Evolutionary conservation across 495 filamentous ascomycete genomes (phyloP).

Genomic region (Penicilliopsis zonata): DNA sequence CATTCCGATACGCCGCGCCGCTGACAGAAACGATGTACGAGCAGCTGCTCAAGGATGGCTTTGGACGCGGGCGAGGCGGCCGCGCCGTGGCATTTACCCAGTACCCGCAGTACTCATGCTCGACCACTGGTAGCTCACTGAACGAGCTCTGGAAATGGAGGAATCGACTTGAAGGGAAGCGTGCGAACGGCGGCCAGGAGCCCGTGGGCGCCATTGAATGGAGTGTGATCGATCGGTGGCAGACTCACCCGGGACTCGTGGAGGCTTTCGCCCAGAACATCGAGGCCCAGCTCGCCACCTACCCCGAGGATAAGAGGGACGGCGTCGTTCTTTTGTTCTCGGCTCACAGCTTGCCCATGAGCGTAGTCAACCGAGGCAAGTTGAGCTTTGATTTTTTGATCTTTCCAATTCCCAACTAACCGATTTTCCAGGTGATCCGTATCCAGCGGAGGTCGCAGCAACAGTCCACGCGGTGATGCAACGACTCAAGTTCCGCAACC

Average conservation of each 20-base stretch:
- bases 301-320: slow-evolving; percentile 64
- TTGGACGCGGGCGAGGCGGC: slow-evolving; percentile 74
- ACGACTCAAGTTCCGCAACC: slow-evolving; percentile 71
- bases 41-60: slow-evolving; percentile 72
- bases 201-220: slow-evolving; percentile 65
- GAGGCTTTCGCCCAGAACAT: slow-evolving; percentile 88
- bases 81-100: slow-evolving; percentile 96
- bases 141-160: slow-evolving; percentile 98
- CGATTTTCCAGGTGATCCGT: slow-evolving; percentile 61
- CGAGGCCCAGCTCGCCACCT: slow-evolving; percentile 66
- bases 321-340: slow-evolving; percentile 85
- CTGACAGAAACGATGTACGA: slow-evolving; percentile 90
- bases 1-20: slow-evolving; percentile 93
- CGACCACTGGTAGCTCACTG: slow-evolving; percentile 88
- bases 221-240: slow-evolving; percentile 99
- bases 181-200: slow-evolving; percentile 34
- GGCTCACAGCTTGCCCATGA: slow-evolving; percentile 93
- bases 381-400: not conserved
- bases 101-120: slow-evolving; percentile 99
- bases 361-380: slow-evolving; percentile 81
- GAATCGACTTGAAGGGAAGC: slow-evolving; percentile 73
- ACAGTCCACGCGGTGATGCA: slow-evolving; percentile 96
- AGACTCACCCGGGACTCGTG: slow-evolving; percentile 76
- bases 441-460: slow-evolving; percentile 94
- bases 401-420: slow-evolving; percentile 9